Base-by-base conservation (phyloP, 2,329 filamentous ascomycete species). In the Fusarium sp. region DNA sequence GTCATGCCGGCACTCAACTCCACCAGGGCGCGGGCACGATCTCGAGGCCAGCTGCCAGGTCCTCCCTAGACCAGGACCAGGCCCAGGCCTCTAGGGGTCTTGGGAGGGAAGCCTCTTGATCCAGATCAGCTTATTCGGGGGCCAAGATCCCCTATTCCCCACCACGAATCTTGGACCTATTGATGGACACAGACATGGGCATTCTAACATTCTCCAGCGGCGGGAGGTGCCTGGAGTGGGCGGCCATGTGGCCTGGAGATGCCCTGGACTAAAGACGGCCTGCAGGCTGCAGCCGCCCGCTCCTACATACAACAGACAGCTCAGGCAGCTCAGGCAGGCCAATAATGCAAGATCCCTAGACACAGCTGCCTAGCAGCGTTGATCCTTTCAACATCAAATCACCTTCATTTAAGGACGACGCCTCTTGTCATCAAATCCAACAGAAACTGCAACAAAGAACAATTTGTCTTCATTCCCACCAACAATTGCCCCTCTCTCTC, bases 241-340 rank as follows among this genome's bases (percentile, higher is more conserved):
- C 53, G 44, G 55, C 73, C 68, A 67, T 67, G 68, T 70, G 73
- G 63, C 64, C 65, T 53, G 36, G 64, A 35, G 55, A 5, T 58
- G 59, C 44, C 62, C 64, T 74, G 71, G 46, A 49, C 64, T 68
- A 62, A 58, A 17, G 58, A 57, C 61, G 46, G 64, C 42, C 51
- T 74, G 71, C 66, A 77, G 73, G 63, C 75, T 77, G 59, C 66
- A 74, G 67, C 66, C 68, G 66, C 68, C 71, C 64, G 62, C 62
- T 65, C 63, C 62, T 61, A 42, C 60, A 40, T 24, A 35, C 58
- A 49, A 29, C 46, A 27, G 24, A 11, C 11, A 22, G n/a, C 38
- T 27, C 31, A 33, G 31, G 31, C 31, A 33, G 31, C 31, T 14
- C 31, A 12, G 6, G 42, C 42, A 44, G 42, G 42, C 42, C 42